A percentile compares a stretch with the other conserved stretches of the same genome.
These are phyloP conservation scores for Mucor saturninus DNA, from an alignment of 371 early-diverging fungal genomes.

Conservation along the genomic window DNA sequence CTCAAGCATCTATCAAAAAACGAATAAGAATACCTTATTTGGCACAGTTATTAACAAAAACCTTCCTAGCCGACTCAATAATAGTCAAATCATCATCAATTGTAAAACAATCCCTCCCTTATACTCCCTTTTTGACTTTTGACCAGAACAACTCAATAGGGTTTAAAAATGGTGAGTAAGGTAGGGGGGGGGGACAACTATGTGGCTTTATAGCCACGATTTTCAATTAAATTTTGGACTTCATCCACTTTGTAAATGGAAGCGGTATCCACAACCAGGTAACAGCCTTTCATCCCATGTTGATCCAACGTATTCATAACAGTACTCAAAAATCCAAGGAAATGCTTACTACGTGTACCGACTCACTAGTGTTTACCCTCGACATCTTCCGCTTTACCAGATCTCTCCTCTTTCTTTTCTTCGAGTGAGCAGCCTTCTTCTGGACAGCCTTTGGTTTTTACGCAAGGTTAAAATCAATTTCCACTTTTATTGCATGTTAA, in stretches of 20 bases:
- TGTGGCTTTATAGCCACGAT: constrained; percentile 10
- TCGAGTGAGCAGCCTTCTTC: neutral
- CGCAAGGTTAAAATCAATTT: no score
- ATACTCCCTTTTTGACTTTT: constrained; percentile 21
- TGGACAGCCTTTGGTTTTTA: constrained; percentile 10
- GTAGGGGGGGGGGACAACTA: constrained; percentile 15
- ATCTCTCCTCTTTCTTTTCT: constrained; percentile 14
- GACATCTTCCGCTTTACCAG: constrained; percentile 10
- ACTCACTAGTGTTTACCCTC: constrained; percentile 22
- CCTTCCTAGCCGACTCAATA: constrained; percentile 19
- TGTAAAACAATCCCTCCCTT: constrained; percentile 23
- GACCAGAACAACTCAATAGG: constrained; percentile 26
- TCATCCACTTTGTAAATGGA: constrained; percentile 15
- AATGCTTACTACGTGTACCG: constrained; percentile 22
- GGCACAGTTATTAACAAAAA: constrained; percentile 13
- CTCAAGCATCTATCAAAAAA: constrained; percentile 27
- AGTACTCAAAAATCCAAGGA: constrained; percentile 10
- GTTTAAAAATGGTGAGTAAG: constrained; percentile 21
- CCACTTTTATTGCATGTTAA: no score
- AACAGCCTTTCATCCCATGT: constrained; percentile 16
- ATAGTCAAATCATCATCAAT: constrained; percentile 19
- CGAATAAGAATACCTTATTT: constrained; percentile 25
- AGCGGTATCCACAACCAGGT: constrained; percentile 25
- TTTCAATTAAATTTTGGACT: constrained; percentile 15
- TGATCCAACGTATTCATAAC: constrained; percentile 24